These are phyloP conservation scores for Clonostachys sp. DNA, from an alignment of 2,329 filamentous ascomycete genomes.

Conservation along the genomic window DNA sequence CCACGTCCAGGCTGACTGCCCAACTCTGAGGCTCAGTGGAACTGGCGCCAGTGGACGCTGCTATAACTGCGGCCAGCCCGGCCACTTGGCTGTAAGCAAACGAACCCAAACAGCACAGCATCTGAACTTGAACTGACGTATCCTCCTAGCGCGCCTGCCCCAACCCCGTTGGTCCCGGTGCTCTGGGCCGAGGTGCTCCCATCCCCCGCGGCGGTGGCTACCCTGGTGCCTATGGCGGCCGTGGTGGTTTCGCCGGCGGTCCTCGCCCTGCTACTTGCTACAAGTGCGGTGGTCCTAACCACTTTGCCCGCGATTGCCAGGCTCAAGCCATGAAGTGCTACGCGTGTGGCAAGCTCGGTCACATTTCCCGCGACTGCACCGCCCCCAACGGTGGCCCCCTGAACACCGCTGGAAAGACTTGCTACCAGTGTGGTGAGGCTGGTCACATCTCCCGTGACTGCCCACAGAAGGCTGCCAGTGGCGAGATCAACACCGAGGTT, in stretches of 20 bases:
- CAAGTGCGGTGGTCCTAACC: conserved; percentile 84
- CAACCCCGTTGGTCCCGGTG: conserved; percentile 56
- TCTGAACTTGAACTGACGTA: not conserved
- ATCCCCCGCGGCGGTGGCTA: conserved; percentile 66
- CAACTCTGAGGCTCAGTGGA: conserved; percentile 86
- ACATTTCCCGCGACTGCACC: conserved; percentile 92
- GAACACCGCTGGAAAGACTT: conserved; percentile 96
- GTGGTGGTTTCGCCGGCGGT: conserved; percentile 67
- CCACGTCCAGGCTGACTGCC: conserved; percentile 98
- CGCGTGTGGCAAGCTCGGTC: conserved; percentile 89
- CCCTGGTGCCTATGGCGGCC: conserved; percentile 53
- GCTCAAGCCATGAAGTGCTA: conserved; percentile 99
- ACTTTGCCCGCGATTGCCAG: conserved; percentile 97
- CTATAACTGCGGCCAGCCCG: conserved; percentile 93
- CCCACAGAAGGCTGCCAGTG: conserved; percentile 62
- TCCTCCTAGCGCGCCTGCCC: conserved; percentile 70
- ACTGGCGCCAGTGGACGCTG: conserved; percentile 80
- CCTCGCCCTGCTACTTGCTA: conserved; percentile 68
- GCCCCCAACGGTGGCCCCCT: conserved; percentile 93
- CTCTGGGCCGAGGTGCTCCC: conserved; percentile 61
- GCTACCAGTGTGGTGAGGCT: conserved; percentile 94
- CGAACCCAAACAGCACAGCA: not conserved
- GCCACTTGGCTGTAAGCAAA: conserved; percentile 77
- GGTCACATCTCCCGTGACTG: conserved; percentile 97
- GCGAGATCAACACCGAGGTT: conserved; percentile 41